Percentiles rank a stretch among this genome's conserved stretches.
These are phyloP conservation scores for Luzula sylvatica DNA, from an alignment of 176 grass and related monocot species.

Conservation along the genomic window DNA sequence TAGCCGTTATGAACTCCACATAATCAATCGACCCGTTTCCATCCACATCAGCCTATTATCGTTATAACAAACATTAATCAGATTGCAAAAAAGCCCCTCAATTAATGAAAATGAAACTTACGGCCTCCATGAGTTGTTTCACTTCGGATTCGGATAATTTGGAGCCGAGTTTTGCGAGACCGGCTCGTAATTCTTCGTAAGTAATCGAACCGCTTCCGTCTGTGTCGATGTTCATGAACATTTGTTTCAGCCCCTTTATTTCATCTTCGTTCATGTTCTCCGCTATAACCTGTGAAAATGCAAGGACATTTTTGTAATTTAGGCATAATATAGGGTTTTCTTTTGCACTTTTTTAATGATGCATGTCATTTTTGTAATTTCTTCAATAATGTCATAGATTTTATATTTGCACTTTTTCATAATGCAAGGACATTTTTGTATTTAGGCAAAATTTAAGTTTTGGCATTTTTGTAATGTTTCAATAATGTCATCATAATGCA, in stretches of 20 bases:
- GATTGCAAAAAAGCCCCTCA: not conserved
- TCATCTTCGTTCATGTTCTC: slow-evolving; percentile 77
- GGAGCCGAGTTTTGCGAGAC: slow-evolving; percentile 83
- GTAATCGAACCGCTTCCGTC: slow-evolving; percentile 88
- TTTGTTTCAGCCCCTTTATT: slow-evolving; percentile 96
- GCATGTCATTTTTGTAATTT: not conserved
- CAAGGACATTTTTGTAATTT: too few relatives aligned
- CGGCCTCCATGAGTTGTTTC: slow-evolving; percentile 95
- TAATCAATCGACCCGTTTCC: slow-evolving; percentile 98
- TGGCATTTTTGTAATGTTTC: too few relatives aligned
- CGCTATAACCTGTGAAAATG: slow-evolving; percentile 70
- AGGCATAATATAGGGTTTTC: too few relatives aligned
- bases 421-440: not conserved
- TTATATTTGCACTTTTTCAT: too few relatives aligned
- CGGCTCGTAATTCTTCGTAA: slow-evolving; percentile 94
- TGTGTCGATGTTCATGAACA: slow-evolving; percentile 95
- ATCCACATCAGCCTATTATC: slow-evolving; percentile 89
- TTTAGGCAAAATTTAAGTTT: too few relatives aligned
- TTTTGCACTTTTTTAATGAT: slow-evolving; percentile 8
- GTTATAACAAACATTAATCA: not conserved
- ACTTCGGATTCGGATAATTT: slow-evolving; percentile 91
- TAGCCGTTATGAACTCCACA: slow-evolving; percentile 97
- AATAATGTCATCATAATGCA: too few relatives aligned
- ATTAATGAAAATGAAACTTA: slow-evolving; percentile 27
- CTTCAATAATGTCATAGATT: too few relatives aligned